A percentile compares a stretch with the other conserved stretches of the same genome.
Conservation (phyloP, 768 basidiomycete genomes). For the Neoboletus magnificus region DNA sequence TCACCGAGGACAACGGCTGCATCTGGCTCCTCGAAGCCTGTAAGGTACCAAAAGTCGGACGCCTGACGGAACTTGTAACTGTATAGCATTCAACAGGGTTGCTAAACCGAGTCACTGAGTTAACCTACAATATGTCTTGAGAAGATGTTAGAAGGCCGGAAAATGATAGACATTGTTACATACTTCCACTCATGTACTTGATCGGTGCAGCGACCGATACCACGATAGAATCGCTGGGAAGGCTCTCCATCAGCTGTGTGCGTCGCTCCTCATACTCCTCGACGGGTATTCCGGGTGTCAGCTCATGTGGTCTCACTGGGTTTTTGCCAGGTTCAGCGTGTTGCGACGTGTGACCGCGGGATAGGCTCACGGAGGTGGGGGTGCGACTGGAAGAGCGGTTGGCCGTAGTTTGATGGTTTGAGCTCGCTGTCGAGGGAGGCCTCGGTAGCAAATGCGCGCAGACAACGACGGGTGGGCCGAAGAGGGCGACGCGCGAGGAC, state of each 20-base stretch:
- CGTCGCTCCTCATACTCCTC: slow-evolving; percentile 77
- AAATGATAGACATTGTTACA: slow-evolving; percentile 30
- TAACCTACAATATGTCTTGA: slow-evolving; percentile 72
- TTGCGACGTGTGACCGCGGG: neutral
- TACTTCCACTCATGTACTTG: slow-evolving; percentile 83
- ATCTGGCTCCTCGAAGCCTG: slow-evolving; percentile 93
- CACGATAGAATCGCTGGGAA: slow-evolving; percentile 73
- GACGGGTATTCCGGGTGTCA: slow-evolving; percentile 78
- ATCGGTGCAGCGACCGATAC: slow-evolving; percentile 75
- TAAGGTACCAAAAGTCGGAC: slow-evolving; percentile 93
- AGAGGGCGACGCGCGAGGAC: neutral
- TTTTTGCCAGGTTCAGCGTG: slow-evolving; percentile 2
- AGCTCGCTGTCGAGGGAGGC: slow-evolving; percentile 21
- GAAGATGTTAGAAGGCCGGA: slow-evolving; percentile 13
- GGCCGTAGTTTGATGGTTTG: slow-evolving; percentile 79
- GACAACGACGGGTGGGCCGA: neutral
- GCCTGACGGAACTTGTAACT: slow-evolving; percentile 96
- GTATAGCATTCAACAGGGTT: slow-evolving; percentile 10
- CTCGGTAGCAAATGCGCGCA: slow-evolving; percentile 35
- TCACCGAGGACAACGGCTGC: slow-evolving; percentile 82
- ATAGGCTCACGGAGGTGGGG: slow-evolving; percentile 65
- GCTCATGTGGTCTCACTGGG: slow-evolving; percentile 57
- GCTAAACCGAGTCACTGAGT: neutral
- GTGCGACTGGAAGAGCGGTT: slow-evolving; percentile 75
- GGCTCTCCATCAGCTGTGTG: slow-evolving; percentile 60